A percentile compares a stretch with the other conserved stretches of the same genome.
These are phyloP conservation scores for Canariomyces notabilis DNA, from an alignment of 2,329 filamentous ascomycete species.

Conservation along the genomic window DNA sequence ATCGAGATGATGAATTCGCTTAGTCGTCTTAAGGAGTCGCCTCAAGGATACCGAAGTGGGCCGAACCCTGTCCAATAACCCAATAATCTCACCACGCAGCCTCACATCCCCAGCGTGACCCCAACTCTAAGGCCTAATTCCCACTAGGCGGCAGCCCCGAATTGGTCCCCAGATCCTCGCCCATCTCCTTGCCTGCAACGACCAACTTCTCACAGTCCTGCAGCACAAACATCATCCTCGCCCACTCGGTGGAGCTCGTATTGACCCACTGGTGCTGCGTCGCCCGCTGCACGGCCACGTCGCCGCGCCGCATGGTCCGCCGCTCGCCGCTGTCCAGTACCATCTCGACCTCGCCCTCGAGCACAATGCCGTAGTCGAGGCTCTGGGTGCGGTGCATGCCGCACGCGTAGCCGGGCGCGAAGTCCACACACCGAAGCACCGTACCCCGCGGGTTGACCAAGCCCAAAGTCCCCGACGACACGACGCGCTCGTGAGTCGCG, in stretches of 20 bases:
- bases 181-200: constrained; percentile 18
- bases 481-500: constrained; percentile 31
- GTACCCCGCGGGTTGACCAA: constrained; percentile 32
- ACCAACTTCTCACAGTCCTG: constrained; percentile 23
- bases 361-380: constrained; percentile 44
- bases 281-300: constrained; percentile 44
- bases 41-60: too few species aligned
- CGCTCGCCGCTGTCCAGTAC: constrained; percentile 42
- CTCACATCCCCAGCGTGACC: constrained; percentile 15
- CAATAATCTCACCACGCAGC: too few species aligned
- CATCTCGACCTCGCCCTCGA: constrained; percentile 45
- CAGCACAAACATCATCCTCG: constrained; percentile 33
- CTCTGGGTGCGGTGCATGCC: constrained; percentile 44
- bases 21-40: too few species aligned
- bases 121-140: constrained; percentile 16
- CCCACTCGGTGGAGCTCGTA: constrained; percentile 36
- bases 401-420: constrained; percentile 37
- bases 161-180: constrained; percentile 24
- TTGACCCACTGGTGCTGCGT: constrained; percentile 45
- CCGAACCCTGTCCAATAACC: too few species aligned
- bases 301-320: constrained; percentile 37
- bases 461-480: constrained; percentile 35
- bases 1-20: too few species aligned
- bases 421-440: constrained; percentile 42
- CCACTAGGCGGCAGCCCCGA: constrained; percentile 23